Conservation (phyloP, 306 rosid species). For the Rubus parviflorus region DNA sequence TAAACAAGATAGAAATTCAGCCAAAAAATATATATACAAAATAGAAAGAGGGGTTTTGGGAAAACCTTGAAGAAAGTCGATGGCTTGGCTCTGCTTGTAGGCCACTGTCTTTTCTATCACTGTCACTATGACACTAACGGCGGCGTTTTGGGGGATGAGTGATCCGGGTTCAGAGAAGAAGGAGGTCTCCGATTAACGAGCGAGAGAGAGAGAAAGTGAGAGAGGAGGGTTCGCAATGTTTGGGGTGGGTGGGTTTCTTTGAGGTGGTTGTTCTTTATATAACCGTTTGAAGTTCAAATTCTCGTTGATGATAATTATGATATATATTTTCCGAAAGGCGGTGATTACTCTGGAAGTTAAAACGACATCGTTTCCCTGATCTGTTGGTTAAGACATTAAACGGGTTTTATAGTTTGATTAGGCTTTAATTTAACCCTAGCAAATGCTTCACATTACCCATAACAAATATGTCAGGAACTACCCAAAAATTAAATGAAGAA, state of each 20-base stretch:
- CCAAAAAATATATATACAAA: not conserved
- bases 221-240: conserved; percentile 8
- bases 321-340: not conserved
- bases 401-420: too few relatives aligned
- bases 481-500: too few relatives aligned
- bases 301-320: not conserved
- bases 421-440: too few relatives aligned
- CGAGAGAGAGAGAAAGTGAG: conserved; percentile 1
- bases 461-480: too few relatives aligned
- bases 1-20: not conserved
- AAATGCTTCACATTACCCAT: too few relatives aligned
- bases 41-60: conserved; percentile 8
- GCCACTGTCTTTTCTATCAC: conserved; percentile 12
- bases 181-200: not conserved
- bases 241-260: conserved; percentile 7
- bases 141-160: conserved; percentile 5
- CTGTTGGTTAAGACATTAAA: not conserved
- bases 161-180: conserved; percentile 6
- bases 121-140: conserved; percentile 2
- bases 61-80: conserved; percentile 24
- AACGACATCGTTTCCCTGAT: conserved; percentile 3
- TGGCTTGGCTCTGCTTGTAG: not conserved
- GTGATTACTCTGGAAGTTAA: not conserved
- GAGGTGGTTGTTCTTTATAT: not conserved
- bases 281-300: conserved; percentile 27